Evolutionary conservation across 2,329 filamentous ascomycete genomes (phyloP), one percentile per base, ranked within the genome.

Genomic region (Coleophoma cylindrospora): DNA sequence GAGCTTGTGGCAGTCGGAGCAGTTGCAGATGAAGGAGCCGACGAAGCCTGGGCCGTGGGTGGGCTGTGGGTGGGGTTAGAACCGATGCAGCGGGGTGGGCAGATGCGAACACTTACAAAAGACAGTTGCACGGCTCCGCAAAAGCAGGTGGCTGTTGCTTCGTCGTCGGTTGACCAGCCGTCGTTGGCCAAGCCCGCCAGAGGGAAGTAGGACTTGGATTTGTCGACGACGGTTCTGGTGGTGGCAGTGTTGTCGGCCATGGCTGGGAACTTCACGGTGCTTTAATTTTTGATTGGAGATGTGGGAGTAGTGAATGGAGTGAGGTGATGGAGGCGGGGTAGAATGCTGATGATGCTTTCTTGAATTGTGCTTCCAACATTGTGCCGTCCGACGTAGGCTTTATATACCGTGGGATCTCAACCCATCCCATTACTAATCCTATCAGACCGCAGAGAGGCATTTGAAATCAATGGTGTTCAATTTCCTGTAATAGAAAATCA

Each of bases 1-100:
- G 52, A 85, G 70, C 57, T 85, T 85, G 58, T 70, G 79, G 64
- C 80, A 84, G 65, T 85, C 80, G 34, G 66, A 62, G 62, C 81
- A 85, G 67, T 84, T 71, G 66, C 80, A 85, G 56, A 83, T 57
- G 58, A 83, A 83, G 5, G 69, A 74, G 52, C 67, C 64, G 15
- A 76, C 53, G 0, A 83, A 61, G 10, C 70, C 74, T 1, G 70
- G 69, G 1, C 64, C 70, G 52, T 73, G 56, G 15, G 66, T 73
- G 2, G 77, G 74, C 73, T 77, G 43, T 27, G 45, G 12, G 17
- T 47, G 34, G 15, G 43, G 3, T 22, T 19, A 40, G 22, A 19
- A 43, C 19, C 45, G 32, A 14, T 37, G n/a, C 40, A 19, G 19
- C 22, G 37, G 15, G 36, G 22, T 34, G 36, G 15, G 19, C 10